These are phyloP conservation scores for Smittium mucronatum DNA, from an alignment of 371 early-diverging fungal genomes.

Conservation along the genomic window DNA sequence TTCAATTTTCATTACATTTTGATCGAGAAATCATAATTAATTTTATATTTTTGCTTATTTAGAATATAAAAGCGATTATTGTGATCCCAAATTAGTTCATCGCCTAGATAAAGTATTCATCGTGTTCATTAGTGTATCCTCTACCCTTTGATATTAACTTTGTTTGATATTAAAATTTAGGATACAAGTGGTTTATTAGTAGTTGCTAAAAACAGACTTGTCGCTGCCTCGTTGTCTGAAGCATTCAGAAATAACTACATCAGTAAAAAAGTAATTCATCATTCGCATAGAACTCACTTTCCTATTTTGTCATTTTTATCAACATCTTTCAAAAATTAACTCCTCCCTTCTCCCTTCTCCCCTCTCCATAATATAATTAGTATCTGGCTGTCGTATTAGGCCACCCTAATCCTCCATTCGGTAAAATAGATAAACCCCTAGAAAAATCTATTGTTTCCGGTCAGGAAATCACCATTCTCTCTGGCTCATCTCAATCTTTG, in stretches of 20 bases:
- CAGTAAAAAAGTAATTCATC: conserved; percentile 15
- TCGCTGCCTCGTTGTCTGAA: conserved; percentile 27
- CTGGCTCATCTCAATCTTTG: not conserved
- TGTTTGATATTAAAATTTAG: too few relatives aligned
- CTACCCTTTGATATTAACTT: too few relatives aligned
- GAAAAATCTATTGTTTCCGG: conserved; percentile 16
- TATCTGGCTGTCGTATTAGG: conserved; percentile 25
- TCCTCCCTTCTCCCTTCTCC: not conserved
- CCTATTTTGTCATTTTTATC: too few relatives aligned
- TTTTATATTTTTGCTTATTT: too few relatives aligned
- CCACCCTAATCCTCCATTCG: not conserved
- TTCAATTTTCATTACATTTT: too few relatives aligned
- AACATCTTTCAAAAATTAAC: not conserved
- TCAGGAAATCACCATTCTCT: not conserved
- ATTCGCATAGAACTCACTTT: too few relatives aligned
- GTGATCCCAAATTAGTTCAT: conserved; percentile 34
- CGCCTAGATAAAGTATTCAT: conserved; percentile 34
- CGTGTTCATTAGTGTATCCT: too few relatives aligned
- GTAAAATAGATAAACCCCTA: conserved; percentile 12
- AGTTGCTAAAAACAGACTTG: conserved; percentile 34
- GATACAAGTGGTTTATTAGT: conserved; percentile 40
- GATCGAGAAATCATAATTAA: too few relatives aligned
- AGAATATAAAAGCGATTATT: not conserved
- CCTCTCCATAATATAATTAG: not conserved
- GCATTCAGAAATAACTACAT: conserved; percentile 24